phyloP scores from a whole-genome alignment of 257 asterid species.

The Hygrophila difformis region DNA sequence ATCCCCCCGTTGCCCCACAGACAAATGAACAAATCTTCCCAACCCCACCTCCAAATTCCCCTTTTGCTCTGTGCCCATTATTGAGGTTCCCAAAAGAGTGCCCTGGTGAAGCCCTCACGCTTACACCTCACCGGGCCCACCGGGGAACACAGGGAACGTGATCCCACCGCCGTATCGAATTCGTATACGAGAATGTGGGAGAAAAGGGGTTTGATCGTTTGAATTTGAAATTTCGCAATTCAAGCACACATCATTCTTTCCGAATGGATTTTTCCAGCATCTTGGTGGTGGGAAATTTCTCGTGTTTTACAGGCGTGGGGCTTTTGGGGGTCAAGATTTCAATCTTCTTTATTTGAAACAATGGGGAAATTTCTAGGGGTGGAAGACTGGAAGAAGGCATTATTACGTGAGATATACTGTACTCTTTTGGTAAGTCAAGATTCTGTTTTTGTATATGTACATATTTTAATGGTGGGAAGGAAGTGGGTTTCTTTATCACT shows the following conservation, averaged over 20 bases:
- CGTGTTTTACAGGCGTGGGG: slow-evolving; percentile 9
- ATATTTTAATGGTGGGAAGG: slow-evolving; percentile 10
- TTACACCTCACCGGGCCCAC: slow-evolving; percentile 38
- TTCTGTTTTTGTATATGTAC: slow-evolving; percentile 14
- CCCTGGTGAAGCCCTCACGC: slow-evolving; percentile 24
- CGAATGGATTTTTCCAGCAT: slow-evolving; percentile 18
- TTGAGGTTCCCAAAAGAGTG: slow-evolving; percentile 27
- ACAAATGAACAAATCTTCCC: no score
- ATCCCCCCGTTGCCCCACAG: no score
- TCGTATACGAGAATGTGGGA: background rate
- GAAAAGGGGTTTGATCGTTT: slow-evolving; percentile 12
- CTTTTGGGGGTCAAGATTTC: slow-evolving; percentile 9
- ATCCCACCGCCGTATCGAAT: slow-evolving; percentile 16
- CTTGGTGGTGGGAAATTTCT: slow-evolving; percentile 3
- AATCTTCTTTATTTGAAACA: slow-evolving; percentile 1
- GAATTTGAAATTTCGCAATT: slow-evolving; percentile 13
- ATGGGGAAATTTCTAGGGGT: no score
- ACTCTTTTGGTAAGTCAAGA: slow-evolving; percentile 48
- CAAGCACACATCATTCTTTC: slow-evolving; percentile 16
- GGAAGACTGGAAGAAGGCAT: slow-evolving; percentile 13
- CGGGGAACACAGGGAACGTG: slow-evolving; percentile 21
- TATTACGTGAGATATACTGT: slow-evolving; percentile 22
- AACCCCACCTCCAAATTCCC: background rate
- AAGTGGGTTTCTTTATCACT: no score
- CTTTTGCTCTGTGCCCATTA: slow-evolving; percentile 10